Base-by-base conservation (phyloP, 1,284 basidiomycete genomes). In the Retiboletus fuscus region DNA sequence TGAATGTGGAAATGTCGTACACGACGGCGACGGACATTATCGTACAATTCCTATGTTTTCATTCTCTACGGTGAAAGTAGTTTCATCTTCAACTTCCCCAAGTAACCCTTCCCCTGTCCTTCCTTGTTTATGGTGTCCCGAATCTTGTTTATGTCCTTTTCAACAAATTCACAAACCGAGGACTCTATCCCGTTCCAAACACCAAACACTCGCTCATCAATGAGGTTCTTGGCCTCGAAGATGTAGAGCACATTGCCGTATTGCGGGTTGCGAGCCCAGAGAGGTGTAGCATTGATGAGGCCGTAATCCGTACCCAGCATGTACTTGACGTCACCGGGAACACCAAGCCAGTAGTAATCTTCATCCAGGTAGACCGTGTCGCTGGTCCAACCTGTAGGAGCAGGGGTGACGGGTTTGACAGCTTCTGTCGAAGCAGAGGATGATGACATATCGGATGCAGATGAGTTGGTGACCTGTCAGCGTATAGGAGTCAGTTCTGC, bases 321-420 rank as follows among this genome's bases (percentile, higher is more conserved):
- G 30, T 44, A 30, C 49, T 44, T 71, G 64, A 74, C 26, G 30
- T 53, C 43, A 20, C n/a, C 64, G 10, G 71, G 11, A 15, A 18
- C 44, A 47, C 61, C 69, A 41, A 22, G 5, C 69, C 72, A 71
- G 64, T 71, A 66, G 30, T 58, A 62, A 43, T 16, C 13, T 44
- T 3, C 44, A 34, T 26, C 5, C 69, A 71, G 53, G 47, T 64
- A 18, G 26, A 5, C 30, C 24, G 55, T 43, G 3, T 67, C 8
- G 51, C 49, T 28, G 3, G 66, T 64, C 71, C 71, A 72, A 13
- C 66, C 66, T 12, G 13, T 28, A 61, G 61, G 69, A n/a, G n/a
- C n/a, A 61, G 51, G 64, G 66, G 41, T 22, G 47, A 11, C 15
- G 28, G 43, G 63, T 30, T 30, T 30, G 18, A 20, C 22, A 34